Evolutionary conservation across 2,329 filamentous ascomycete genomes (phyloP).

Genomic region (Ploettnerulaceae sp.): DNA sequence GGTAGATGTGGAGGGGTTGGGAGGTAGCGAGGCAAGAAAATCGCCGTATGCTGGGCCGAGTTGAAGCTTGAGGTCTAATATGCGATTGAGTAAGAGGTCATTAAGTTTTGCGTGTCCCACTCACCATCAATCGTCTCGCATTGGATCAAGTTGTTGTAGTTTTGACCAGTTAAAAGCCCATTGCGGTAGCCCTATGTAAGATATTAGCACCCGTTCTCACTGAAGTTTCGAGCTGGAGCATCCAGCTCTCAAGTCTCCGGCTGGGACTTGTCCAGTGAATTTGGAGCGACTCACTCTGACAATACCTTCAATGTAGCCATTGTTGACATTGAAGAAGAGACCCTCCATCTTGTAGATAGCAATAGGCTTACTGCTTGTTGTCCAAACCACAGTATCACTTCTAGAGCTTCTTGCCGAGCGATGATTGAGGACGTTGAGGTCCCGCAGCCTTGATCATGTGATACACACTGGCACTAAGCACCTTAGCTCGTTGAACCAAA

Average conservation of each 20-base stretch:
- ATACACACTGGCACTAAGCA: not conserved
- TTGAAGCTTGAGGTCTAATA: constrained; percentile 89
- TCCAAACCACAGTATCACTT: not conserved
- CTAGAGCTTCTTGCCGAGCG: no score
- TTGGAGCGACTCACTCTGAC: no score
- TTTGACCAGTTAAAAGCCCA: constrained; percentile 79
- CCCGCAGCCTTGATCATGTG: no score
- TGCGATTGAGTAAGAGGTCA: constrained; percentile 1
- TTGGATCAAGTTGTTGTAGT: constrained; percentile 94
- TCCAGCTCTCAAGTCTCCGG: no score
- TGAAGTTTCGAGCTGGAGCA: no score
- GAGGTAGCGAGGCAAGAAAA: constrained; percentile 87
- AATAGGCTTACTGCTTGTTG: constrained; percentile 11
- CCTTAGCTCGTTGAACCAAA: not conserved
- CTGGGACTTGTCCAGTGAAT: no score
- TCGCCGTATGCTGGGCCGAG: constrained; percentile 95
- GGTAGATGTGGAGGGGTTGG: constrained; percentile 92
- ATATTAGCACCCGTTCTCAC: no score
- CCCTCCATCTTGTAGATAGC: constrained; percentile 66
- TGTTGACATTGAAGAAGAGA: constrained; percentile 90
- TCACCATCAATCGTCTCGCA: constrained; percentile 95
- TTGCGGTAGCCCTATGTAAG: constrained; percentile 95
- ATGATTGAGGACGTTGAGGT: no score
- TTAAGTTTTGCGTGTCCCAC: constrained; percentile 21
- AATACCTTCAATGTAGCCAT: constrained; percentile 56